These are phyloP conservation scores for Aphanoascus verrucosus DNA, from an alignment of 2,329 filamentous ascomycete species.

Conservation along the genomic window DNA sequence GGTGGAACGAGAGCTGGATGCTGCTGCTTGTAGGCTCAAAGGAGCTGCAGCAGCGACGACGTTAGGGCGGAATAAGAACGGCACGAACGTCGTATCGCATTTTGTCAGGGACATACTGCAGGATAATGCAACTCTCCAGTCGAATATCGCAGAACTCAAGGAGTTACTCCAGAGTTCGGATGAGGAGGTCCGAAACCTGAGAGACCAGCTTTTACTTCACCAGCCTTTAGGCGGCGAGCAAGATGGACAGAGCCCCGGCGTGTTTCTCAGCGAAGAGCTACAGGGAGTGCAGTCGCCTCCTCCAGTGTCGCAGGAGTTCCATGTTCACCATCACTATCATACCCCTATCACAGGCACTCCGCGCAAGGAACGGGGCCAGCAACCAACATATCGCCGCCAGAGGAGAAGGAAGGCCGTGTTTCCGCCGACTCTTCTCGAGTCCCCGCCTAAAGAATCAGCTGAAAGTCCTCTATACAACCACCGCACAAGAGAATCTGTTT, in stretches of 20 bases:
- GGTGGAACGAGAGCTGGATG: slow-evolving; percentile 71
- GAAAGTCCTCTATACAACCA: slow-evolving; percentile 16
- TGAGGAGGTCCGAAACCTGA: slow-evolving; percentile 77
- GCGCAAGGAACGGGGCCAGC: slow-evolving; percentile 45
- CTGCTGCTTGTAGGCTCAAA: slow-evolving; percentile 68
- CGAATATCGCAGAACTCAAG: slow-evolving; percentile 79
- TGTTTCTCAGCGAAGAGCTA: slow-evolving; percentile 61
- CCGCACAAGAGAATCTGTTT: slow-evolving; percentile 20
- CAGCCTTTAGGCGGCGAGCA: slow-evolving; percentile 49
- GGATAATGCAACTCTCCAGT: slow-evolving; percentile 87
- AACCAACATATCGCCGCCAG: slow-evolving; percentile 42
- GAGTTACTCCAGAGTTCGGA: slow-evolving; percentile 88
- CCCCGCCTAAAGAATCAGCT: slow-evolving; percentile 21
- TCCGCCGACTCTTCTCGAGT: slow-evolving; percentile 39
- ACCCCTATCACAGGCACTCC: slow-evolving; percentile 44
- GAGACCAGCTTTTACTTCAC: slow-evolving; percentile 61
- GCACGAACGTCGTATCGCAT: slow-evolving; percentile 71
- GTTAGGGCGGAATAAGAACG: slow-evolving; percentile 47
- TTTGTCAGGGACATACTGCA: slow-evolving; percentile 93
- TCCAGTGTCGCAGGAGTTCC: slow-evolving; percentile 59
- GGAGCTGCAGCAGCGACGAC: slow-evolving; percentile 64
- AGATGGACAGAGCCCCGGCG: slow-evolving; percentile 30
- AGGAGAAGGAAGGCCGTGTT: slow-evolving; percentile 60
- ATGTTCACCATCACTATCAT: slow-evolving; percentile 93
- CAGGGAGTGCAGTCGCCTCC: slow-evolving; percentile 40